Base-by-base conservation (phyloP, 202 grass and related monocot species). In the Panicum virgatum region DNA sequence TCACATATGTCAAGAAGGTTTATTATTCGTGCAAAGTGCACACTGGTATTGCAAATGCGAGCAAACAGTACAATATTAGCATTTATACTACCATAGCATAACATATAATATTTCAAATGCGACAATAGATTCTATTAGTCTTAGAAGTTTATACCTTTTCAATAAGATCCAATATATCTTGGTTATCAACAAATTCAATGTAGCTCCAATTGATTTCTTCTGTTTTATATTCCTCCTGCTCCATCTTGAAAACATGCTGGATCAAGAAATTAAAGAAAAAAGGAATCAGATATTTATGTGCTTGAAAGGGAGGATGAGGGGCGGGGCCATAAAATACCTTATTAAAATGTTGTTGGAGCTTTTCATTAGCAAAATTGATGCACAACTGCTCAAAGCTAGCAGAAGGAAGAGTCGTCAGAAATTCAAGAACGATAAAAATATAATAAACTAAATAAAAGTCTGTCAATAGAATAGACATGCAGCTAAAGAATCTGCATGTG, bases 181-280 rank as follows among this genome's bases (percentile, higher is more conserved):
- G 88, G 47, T 97, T 97, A 79, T 97, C 94, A 83, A 97, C 84
- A 78, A 97, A 97, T 59, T 97, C 91, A 72, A 93, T 97, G 54
- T 97, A 93, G 48, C 94, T 97, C 94, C 94, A 97, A 76, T 85
- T 88, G 26, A 97, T 97, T 87, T 89, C 80, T 77, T 97, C 94
- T 79, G 80, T 91, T 86, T 78, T 87, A 83, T 97, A 97, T 69
- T 93, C 90, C 83, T 96, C 93, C 73, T 96, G 93, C 71, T 96
- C 90, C 90, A 92, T 90, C 85, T 96, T 96, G 88, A 93, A 93
- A 78, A 97, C 94, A 93, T 97, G 94, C 91, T 97, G 86, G 13
- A 81, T 74, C 37, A 62, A 48, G 37, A 85, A 79, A 81, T 78
- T 51, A 62, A 45, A 85, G 62, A 70, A 43, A 86, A 65, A 77